These are phyloP conservation scores for Borealophlyctis nickersoniae DNA, from an alignment of 192 early-diverging fungal species.

Conservation along the genomic window DNA sequence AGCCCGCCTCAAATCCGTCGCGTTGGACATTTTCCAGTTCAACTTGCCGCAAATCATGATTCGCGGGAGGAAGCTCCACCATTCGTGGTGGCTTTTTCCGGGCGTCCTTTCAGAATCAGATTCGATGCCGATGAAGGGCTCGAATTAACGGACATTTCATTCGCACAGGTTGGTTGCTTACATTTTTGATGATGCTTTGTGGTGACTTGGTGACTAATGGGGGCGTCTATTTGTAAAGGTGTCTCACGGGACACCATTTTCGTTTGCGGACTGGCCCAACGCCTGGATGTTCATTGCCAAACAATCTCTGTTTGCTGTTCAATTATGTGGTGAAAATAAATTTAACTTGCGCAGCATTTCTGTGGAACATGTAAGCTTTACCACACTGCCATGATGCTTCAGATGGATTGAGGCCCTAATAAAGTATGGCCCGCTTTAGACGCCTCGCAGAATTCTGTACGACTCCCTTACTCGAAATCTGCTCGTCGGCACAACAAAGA, in stretches of 20 bases:
- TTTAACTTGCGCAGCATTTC: neutral
- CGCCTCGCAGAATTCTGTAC: slow-evolving; percentile 39
- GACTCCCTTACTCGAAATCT: slow-evolving; percentile 27
- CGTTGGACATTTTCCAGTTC: slow-evolving; percentile 4
- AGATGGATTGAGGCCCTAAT: too few species aligned
- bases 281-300: slow-evolving; percentile 9
- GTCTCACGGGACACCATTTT: slow-evolving; percentile 12
- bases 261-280: neutral
- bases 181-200: too few species aligned
- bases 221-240: slow-evolving; percentile 3
- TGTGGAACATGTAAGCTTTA: slow-evolving; percentile 6
- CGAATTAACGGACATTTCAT: neutral
- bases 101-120: neutral
- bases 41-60: neutral
- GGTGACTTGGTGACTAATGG: too few species aligned
- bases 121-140: neutral
- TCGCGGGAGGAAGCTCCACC: neutral
- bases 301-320: slow-evolving; percentile 10
- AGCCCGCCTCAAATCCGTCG: neutral
- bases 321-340: slow-evolving; percentile 6
- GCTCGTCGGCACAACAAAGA: slow-evolving; percentile 23
- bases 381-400: too few species aligned
- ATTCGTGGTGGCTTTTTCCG: slow-evolving; percentile 13
- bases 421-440: too few species aligned
- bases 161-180: slow-evolving; percentile 1